Conservation (phyloP, 1,284 basidiomycete species). For the Takashimella koratensis region DNA sequence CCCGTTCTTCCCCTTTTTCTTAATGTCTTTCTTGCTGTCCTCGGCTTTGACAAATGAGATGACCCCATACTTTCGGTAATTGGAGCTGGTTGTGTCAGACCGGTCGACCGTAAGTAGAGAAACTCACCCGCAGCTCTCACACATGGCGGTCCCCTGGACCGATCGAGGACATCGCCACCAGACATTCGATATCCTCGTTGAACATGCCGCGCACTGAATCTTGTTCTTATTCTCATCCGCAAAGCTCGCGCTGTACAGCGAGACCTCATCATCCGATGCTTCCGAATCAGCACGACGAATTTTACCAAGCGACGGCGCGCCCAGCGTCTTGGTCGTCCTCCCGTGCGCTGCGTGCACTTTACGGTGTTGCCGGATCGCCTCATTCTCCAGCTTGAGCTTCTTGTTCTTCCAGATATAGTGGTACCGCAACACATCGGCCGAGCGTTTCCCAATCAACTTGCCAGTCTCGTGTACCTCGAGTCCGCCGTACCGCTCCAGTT, state of each 20-base stretch:
- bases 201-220: slow-evolving; percentile 65
- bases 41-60: slow-evolving; percentile 42
- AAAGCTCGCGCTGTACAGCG: slow-evolving; percentile 27
- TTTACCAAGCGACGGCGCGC: slow-evolving; percentile 38
- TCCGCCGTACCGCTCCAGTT: slow-evolving; percentile 42
- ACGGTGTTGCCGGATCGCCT: slow-evolving; percentile 40
- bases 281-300: slow-evolving; percentile 38
- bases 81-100: slow-evolving; percentile 18
- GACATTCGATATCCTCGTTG: slow-evolving; percentile 64
- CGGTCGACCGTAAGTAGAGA: slow-evolving; percentile 23
- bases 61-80: slow-evolving; percentile 85
- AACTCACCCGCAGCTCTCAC: slow-evolving; percentile 68
- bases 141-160: slow-evolving; percentile 63
- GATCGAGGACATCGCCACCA: slow-evolving; percentile 88
- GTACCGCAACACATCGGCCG: slow-evolving; percentile 44
- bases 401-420: slow-evolving; percentile 50
- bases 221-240: slow-evolving; percentile 13
- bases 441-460: slow-evolving; percentile 34
- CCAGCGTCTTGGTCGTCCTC: slow-evolving; percentile 41
- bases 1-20: slow-evolving; percentile 57
- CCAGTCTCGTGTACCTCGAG: slow-evolving; percentile 42
- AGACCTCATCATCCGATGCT: slow-evolving; percentile 55
- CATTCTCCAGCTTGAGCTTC: slow-evolving; percentile 44
- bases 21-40: slow-evolving; percentile 32
- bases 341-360: slow-evolving; percentile 36